Conservation (phyloP, 2,329 filamentous ascomycete species). For the Exophiala aquamarina region DNA sequence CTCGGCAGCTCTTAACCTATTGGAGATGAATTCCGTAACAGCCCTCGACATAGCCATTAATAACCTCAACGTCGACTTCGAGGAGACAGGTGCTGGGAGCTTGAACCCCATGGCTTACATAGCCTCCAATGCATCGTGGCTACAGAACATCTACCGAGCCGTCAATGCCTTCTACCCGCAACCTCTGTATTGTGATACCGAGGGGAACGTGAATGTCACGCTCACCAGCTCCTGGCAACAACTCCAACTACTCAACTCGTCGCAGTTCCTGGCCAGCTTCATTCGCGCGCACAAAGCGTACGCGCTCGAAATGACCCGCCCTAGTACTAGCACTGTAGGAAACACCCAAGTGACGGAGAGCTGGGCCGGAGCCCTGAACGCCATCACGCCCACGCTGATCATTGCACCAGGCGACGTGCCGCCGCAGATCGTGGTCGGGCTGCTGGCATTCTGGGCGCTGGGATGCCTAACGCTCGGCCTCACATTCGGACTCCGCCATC, state of each 20-base stretch:
- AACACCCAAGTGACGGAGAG: too few species aligned
- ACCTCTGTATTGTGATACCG: slow-evolving; percentile 1
- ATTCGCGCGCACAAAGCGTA: slow-evolving; percentile 1
- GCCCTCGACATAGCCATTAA: not conserved
- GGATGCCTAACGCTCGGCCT: slow-evolving; percentile 8
- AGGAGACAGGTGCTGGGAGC: too few species aligned
- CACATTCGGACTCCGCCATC: slow-evolving; percentile 12
- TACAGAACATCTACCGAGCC: slow-evolving; percentile 6
- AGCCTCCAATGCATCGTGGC: slow-evolving; percentile 2
- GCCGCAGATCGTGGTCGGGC: not conserved
- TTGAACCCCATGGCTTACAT: slow-evolving; percentile 7
- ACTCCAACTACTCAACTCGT: slow-evolving; percentile 5
- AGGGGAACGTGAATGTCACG: not conserved
- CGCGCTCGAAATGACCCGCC: slow-evolving; percentile 6
- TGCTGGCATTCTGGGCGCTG: slow-evolving; percentile 15
- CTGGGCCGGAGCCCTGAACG: too few species aligned
- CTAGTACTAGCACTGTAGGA: not conserved
- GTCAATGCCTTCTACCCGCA: slow-evolving; percentile 2
- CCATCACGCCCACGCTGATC: too few species aligned
- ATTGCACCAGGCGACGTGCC: too few species aligned
- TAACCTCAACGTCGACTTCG: not conserved
- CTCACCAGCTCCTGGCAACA: slow-evolving; percentile 2
- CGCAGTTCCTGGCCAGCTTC: not conserved
- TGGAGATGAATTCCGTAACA: not conserved
- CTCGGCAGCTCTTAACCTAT: not conserved